Evolutionary conservation across 2,329 filamentous ascomycete genomes (phyloP).

Genomic region (Herpotrichia juniperi): DNA sequence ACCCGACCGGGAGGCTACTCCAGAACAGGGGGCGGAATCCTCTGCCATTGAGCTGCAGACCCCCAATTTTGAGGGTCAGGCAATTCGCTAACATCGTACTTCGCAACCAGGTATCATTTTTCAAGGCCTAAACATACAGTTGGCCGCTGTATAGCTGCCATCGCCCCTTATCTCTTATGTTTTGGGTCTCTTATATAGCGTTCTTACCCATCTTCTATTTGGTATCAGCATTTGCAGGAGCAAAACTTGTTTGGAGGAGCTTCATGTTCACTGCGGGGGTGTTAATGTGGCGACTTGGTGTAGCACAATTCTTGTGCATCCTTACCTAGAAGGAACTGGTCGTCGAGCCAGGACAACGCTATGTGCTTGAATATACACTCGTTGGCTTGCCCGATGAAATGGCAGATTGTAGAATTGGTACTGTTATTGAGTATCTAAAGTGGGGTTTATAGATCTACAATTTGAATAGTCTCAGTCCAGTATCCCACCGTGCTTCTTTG

Average conservation of each 20-base stretch:
- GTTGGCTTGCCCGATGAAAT: background rate
- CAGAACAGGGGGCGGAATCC: constrained; percentile 24
- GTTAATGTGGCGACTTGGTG: constrained; percentile 23
- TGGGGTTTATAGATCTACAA: background rate
- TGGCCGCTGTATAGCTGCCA: background rate
- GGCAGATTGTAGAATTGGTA: background rate
- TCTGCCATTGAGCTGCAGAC: constrained; percentile 30
- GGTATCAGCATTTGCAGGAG: constrained; percentile 43
- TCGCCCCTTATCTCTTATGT: background rate
- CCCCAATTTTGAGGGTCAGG: constrained; percentile 26
- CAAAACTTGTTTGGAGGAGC: constrained; percentile 31
- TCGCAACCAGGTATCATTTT: background rate
- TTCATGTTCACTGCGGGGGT: constrained; percentile 36
- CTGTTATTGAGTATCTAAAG: background rate
- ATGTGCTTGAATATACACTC: background rate
- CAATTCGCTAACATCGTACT: constrained; percentile 20
- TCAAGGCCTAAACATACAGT: background rate
- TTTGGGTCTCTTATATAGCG: constrained; percentile 1
- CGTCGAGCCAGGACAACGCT: background rate
- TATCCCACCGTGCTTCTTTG: background rate
- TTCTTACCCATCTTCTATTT: constrained; percentile 21
- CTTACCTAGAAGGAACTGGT: background rate
- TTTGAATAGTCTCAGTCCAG: background rate
- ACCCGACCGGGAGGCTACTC: constrained; percentile 14
- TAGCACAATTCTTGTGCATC: constrained; percentile 2